Percentiles rank a stretch among this genome's conserved stretches.
phyloP scores from a whole-genome alignment of 192 early-diverging fungal genomes.

The Backusella westeae region DNA sequence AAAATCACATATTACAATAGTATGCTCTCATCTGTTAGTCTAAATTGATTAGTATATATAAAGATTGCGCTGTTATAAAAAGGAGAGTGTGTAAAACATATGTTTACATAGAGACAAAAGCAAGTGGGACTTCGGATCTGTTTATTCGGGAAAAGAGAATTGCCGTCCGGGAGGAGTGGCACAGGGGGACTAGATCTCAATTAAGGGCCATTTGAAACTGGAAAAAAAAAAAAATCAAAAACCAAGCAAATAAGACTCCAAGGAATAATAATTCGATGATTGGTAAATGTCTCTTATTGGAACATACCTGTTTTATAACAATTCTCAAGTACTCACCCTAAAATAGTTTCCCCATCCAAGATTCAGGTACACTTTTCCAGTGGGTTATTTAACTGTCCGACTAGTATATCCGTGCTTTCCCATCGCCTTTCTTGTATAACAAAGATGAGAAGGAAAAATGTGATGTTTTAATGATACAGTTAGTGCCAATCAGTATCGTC shows the following conservation, averaged over 20 bases:
- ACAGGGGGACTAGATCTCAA: neutral
- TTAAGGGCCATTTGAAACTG: neutral
- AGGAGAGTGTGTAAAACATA: neutral
- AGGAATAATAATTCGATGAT: neutral
- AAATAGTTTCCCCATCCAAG: no score
- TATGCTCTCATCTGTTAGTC: neutral
- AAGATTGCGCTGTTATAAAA: neutral
- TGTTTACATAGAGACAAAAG: neutral
- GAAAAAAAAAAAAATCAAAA: neutral
- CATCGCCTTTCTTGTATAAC: no score
- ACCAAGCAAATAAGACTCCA: neutral
- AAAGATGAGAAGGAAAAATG: no score
- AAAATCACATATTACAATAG: neutral
- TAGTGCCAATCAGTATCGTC: no score
- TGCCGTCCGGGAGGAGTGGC: neutral
- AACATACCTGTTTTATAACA: neutral
- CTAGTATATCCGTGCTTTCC: no score
- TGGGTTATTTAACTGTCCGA: no score
- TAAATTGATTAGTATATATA: neutral
- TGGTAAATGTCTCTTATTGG: neutral
- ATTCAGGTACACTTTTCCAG: neutral
- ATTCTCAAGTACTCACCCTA: neutral
- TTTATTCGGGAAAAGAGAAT: neutral
- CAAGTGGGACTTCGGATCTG: no score
- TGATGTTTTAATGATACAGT: no score